Evolutionary conservation across 768 basidiomycete species (phyloP).

Genomic region (Termitomyces sp.): DNA sequence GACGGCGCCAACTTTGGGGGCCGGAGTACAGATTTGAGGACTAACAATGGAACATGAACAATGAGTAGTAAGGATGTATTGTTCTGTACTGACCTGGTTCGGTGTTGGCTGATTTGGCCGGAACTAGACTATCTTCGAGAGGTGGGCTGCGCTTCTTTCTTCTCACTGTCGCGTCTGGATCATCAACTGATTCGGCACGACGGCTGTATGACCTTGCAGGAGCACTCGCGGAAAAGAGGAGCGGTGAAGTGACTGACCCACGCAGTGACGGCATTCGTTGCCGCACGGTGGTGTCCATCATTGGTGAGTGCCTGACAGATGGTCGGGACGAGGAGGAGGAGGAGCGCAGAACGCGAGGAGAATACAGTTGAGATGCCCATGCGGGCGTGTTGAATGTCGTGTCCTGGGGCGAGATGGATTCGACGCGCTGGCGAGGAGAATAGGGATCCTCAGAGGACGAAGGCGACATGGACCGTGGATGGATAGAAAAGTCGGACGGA

Average conservation of each 20-base stretch:
- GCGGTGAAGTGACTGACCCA: constrained; percentile 44
- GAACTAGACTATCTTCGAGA: constrained; percentile 30
- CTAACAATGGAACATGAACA: constrained; percentile 33
- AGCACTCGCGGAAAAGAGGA: constrained; percentile 71
- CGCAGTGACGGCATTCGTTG: constrained; percentile 40
- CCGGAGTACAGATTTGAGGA: constrained; percentile 72
- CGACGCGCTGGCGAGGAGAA: constrained; percentile 38
- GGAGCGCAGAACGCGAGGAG: constrained; percentile 41
- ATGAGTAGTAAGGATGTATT: constrained; percentile 8
- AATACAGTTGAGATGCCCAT: constrained; percentile 71
- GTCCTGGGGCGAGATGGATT: constrained; percentile 61
- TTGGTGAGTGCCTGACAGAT: constrained; percentile 45
- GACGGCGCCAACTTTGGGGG: constrained; percentile 92
- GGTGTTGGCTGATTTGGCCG: constrained; percentile 27
- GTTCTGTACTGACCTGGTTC: constrained; percentile 37
- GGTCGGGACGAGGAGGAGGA: constrained; percentile 38
- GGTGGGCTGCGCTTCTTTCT: constrained; percentile 46
- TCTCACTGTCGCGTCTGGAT: constrained; percentile 73
- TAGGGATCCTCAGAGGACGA: constrained; percentile 46
- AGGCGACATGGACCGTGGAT: constrained; percentile 61
- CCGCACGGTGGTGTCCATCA: constrained; percentile 37
- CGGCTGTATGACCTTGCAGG: constrained; percentile 66
- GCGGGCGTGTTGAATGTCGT: constrained; percentile 54
- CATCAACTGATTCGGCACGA: constrained; percentile 66
- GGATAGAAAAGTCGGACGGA: constrained; percentile 57